phyloP scores from a whole-genome alignment of 2,329 filamentous ascomycete species.

The Polytolypa hystricis region DNA sequence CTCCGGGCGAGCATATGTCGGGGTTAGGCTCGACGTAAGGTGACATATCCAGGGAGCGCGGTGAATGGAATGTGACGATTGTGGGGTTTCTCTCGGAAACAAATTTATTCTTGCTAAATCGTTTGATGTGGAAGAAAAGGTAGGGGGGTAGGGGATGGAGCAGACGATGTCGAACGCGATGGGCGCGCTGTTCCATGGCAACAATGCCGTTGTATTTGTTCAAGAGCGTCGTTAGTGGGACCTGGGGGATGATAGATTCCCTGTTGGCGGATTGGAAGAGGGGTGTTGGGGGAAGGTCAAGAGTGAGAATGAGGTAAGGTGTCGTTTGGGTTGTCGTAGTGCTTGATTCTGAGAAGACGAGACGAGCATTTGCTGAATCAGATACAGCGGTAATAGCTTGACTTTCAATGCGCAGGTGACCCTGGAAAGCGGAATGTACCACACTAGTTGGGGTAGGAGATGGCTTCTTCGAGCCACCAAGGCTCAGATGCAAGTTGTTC shows the following conservation, averaged over 20 bases:
- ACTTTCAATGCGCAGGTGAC: conserved; percentile 80
- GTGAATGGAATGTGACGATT: conserved; percentile 89
- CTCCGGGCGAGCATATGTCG: conserved; percentile 54
- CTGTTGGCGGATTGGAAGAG: conserved; percentile 93
- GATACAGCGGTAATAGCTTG: conserved; percentile 88
- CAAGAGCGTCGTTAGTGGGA: conserved; percentile 68
- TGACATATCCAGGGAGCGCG: conserved; percentile 70
- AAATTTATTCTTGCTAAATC: conserved; percentile 94
- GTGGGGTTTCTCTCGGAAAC: conserved; percentile 92
- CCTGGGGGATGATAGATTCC: conserved; percentile 80
- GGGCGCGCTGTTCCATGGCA: conserved; percentile 78
- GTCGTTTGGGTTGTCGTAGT: conserved; percentile 64
- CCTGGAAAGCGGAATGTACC: conserved; percentile 87
- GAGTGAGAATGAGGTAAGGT: conserved; percentile 81
- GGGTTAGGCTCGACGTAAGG: conserved; percentile 88
- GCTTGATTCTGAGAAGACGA: conserved; percentile 86
- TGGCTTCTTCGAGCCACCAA: conserved; percentile 83
- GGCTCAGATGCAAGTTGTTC: conserved; percentile 83
- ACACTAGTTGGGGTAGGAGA: conserved; percentile 57
- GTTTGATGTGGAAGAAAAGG: conserved; percentile 89
- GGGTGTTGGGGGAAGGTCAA: conserved; percentile 83
- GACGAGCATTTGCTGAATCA: conserved; percentile 64
- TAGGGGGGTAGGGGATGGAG: conserved; percentile 85
- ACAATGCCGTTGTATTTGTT: conserved; percentile 85
- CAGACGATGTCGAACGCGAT: conserved; percentile 79